phyloP scores from a whole-genome alignment of 345 rosid genomes.

The Pugionium dolabratum region DNA sequence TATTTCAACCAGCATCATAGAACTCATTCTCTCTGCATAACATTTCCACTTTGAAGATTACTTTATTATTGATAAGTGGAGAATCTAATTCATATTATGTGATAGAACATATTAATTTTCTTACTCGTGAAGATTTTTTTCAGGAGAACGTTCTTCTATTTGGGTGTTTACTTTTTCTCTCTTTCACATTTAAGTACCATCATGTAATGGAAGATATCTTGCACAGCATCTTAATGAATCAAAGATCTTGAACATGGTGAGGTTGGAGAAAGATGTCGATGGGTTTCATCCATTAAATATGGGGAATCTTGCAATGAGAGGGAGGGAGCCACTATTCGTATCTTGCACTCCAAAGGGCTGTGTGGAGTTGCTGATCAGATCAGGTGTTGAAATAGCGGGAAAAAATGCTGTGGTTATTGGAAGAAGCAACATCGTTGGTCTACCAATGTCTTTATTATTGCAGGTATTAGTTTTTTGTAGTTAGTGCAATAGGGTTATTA shows the following conservation, averaged over 20 bases:
- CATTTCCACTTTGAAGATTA: too few species aligned
- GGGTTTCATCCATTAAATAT: conserved; percentile 86
- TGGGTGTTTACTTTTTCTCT: not conserved
- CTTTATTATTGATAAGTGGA: too few species aligned
- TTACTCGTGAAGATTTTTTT: not conserved
- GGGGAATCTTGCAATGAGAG: conserved; percentile 94
- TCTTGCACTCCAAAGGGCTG: conserved; percentile 92
- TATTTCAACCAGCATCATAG: conserved; percentile 2
- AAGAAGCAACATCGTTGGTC: conserved; percentile 90
- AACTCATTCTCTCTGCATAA: not conserved
- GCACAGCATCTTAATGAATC: conserved; percentile 85
- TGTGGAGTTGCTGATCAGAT: conserved; percentile 75
- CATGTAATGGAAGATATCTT: conserved; percentile 33
- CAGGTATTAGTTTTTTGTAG: conserved; percentile 54
- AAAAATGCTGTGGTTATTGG: conserved; percentile 90
- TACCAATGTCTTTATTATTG: conserved; percentile 74
- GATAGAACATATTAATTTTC: not conserved
- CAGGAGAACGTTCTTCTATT: not conserved
- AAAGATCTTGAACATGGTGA: conserved; percentile 64
- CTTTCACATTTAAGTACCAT: not conserved
- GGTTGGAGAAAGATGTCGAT: conserved; percentile 84
- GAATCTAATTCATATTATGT: too few species aligned
- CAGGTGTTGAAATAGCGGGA: conserved; percentile 69
- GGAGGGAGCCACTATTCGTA: conserved; percentile 82
- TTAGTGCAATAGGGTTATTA: not conserved